Base-by-base conservation (phyloP, 73 alveolate genomes). In the Stentor coeruleus region DNA sequence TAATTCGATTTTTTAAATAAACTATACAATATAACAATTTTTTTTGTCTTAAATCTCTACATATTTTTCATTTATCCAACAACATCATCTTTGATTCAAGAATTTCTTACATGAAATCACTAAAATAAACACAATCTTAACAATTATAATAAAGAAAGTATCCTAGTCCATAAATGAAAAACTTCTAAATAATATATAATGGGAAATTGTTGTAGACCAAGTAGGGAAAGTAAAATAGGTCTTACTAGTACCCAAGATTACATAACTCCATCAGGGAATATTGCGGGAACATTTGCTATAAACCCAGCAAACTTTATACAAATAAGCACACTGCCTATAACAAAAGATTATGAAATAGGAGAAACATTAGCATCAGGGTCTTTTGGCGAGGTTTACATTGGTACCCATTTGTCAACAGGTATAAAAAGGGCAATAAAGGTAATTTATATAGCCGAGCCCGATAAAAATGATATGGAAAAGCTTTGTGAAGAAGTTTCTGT, bases 401-500 rank as follows among this genome's bases (percentile, higher is more conserved):
- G 66, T 33, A 84, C 86, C 0, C 86, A 84, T 33, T 76, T 76
- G 76, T 60, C 87, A 35, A 84, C 90, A 38, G 86, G 86, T n/a
- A 39, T 76, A 79, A 60, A 76, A 3, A 58, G 90, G 35, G 90
- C 90, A 6, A 84, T 84, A n/a, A 84, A 84, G 59, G 58, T 15
- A 20, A 20, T 66, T 66, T 66, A 28, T 20, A 15, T 66, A 11
- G 39, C n/a, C 41, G 42, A 37, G 14, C n/a, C n/a, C 33, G 42
- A 66, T 26, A 26, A 31, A 26, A 28, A 20, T 33, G 37, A 66
- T 11, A 66, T 1, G n/a, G 79, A 66, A 20, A 66, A 66, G 37
- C n/a, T 76, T 36, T 49, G 31, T 31, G 36, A 41, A 3, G 95
- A 89, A 87, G 74, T 89, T 15, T 86, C 77, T 39, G 87, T 88